Evolutionary conservation across 345 rosid genomes (phyloP).

Genomic region (Hevea brasiliensis): DNA sequence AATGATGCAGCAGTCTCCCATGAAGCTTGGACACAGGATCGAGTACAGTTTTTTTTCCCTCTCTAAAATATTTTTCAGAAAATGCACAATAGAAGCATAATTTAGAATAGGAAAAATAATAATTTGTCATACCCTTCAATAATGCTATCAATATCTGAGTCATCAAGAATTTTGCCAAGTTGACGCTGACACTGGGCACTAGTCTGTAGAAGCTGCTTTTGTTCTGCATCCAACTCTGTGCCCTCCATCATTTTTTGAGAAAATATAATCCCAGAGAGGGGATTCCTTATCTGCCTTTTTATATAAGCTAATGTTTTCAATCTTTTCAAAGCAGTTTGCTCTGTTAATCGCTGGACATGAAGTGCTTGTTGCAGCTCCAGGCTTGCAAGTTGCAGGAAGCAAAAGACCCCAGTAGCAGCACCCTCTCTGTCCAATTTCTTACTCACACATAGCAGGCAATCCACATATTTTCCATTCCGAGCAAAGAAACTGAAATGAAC

Average conservation of each 20-base stretch:
- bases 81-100: not conserved
- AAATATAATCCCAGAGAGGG: conserved; percentile 74
- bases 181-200: conserved; percentile 84
- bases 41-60: not conserved
- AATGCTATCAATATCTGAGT: conserved; percentile 79
- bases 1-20: not conserved
- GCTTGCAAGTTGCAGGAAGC: conserved; percentile 96
- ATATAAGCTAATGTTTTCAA: conserved; percentile 73
- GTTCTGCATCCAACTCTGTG: conserved; percentile 72
- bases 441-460: conserved; percentile 75
- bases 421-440: conserved; percentile 81
- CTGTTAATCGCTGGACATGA: conserved; percentile 79
- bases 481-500: conserved; percentile 77
- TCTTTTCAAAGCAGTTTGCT: conserved; percentile 73
- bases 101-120: not conserved
- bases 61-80: not conserved
- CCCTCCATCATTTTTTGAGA: conserved; percentile 74
- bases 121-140: conserved; percentile 64
- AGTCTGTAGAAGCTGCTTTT: conserved; percentile 60
- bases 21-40: not conserved
- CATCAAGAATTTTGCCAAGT: conserved; percentile 76
- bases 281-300: conserved; percentile 78
- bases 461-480: conserved; percentile 67
- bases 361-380: conserved; percentile 89
- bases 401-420: conserved; percentile 71